Evolutionary conservation across 495 filamentous ascomycete genomes (phyloP).

Genomic region (Aspergillus mulundensis): DNA sequence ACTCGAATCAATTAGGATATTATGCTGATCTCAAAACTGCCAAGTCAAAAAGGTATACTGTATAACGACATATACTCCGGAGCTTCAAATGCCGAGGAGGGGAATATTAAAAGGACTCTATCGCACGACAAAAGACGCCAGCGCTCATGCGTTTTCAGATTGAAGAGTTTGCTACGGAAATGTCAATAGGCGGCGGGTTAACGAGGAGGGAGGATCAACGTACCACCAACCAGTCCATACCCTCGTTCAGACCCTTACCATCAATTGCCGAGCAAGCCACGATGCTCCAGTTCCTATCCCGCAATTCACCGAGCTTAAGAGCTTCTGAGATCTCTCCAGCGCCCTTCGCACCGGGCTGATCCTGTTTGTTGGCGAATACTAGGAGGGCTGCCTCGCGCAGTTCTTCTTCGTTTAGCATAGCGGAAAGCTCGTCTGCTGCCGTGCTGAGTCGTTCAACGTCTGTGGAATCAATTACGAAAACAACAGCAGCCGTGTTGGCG

Average conservation of each 20-base stretch:
- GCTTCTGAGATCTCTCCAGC: constrained; percentile 96
- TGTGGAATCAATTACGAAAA: constrained; percentile 97
- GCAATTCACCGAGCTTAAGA: constrained; percentile 78
- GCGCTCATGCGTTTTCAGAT: constrained; percentile 43
- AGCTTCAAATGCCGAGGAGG: constrained; percentile 15
- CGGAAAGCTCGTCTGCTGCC: constrained; percentile 84
- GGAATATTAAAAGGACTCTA: constrained; percentile 39
- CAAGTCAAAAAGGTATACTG: constrained; percentile 32
- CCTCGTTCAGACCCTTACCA: constrained; percentile 87
- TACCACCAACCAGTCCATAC: constrained; percentile 99
- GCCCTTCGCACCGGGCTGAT: constrained; percentile 94
- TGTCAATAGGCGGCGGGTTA: constrained; percentile 11
- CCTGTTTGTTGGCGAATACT: constrained; percentile 98
- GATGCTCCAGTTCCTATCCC: constrained; percentile 98
- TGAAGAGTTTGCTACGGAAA: constrained; percentile 43
- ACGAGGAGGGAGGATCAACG: constrained; percentile 32
- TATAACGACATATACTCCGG: constrained; percentile 33
- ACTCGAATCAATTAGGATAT: constrained; percentile 36
- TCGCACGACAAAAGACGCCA: constrained; percentile 32
- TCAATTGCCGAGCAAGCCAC: constrained; percentile 96
- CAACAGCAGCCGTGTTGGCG: constrained; percentile 97
- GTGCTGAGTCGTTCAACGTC: constrained; percentile 93
- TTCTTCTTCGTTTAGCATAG: constrained; percentile 97
- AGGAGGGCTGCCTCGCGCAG: constrained; percentile 85
- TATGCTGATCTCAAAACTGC: constrained; percentile 30